phyloP scores from a whole-genome alignment of 192 early-diverging fungal genomes.

The Coemansia sp. region DNA sequence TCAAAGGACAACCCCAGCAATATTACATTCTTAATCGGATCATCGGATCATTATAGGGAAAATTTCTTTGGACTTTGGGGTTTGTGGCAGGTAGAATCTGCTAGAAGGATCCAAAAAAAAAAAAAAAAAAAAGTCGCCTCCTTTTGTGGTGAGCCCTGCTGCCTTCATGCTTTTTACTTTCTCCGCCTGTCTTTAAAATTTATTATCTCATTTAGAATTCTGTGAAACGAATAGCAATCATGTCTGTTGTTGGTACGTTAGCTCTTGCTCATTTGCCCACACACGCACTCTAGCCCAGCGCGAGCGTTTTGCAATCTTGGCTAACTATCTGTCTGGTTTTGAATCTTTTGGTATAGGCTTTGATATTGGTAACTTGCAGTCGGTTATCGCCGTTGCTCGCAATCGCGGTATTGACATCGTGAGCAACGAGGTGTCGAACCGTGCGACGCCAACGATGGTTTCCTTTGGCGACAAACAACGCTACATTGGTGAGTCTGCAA shows the following conservation, averaged over 20 bases:
- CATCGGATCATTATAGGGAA: too few relatives aligned
- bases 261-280: neutral
- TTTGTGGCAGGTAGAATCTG: too few relatives aligned
- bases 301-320: neutral
- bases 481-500: constrained; percentile 91
- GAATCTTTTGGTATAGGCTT: constrained; percentile 69
- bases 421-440: constrained; percentile 94
- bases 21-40: too few relatives aligned
- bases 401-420: constrained; percentile 99
- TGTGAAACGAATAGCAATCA: constrained; percentile 5
- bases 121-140: neutral
- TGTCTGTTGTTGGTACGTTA: constrained; percentile 35
- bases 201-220: neutral
- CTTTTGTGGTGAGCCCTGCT: neutral
- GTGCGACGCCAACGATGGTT: constrained; percentile 90
- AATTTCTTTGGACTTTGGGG: too few relatives aligned
- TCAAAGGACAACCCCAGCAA: too few relatives aligned
- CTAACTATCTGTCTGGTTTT: neutral
- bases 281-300: neutral
- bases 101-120: too few relatives aligned
- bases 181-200: neutral
- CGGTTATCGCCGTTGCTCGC: constrained; percentile 94
- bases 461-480: constrained; percentile 95
- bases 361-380: constrained; percentile 95
- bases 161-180: too few relatives aligned